phyloP scores from a whole-genome alignment of 176 grass and related monocot species.

The Carex kokanica region DNA sequence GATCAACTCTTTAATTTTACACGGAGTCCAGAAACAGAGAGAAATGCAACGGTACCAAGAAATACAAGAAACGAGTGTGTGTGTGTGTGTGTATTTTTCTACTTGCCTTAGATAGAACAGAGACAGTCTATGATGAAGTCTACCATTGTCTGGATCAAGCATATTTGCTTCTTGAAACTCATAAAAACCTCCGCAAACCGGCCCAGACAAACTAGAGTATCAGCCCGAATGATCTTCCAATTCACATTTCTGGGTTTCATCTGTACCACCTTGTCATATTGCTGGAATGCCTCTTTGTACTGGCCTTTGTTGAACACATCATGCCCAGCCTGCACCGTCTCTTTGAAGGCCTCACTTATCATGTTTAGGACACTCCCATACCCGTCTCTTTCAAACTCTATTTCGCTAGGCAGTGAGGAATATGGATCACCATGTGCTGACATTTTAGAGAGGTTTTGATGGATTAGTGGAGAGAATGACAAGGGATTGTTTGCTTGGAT shows the following conservation, averaged over 20 bases:
- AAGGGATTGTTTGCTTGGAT: no score
- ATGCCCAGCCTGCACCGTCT: slow-evolving; percentile 44
- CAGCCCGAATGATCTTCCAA: slow-evolving; percentile 54
- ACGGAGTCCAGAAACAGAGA: neutral
- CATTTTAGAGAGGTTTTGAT: no score
- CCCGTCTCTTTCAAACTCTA: slow-evolving; percentile 25
- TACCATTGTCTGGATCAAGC: slow-evolving; percentile 49
- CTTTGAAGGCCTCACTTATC: slow-evolving; percentile 25
- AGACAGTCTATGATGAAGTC: slow-evolving; percentile 46
- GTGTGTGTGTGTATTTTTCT: no score
- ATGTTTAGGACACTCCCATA: slow-evolving; percentile 61
- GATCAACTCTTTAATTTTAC: neutral
- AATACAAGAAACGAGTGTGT: neutral
- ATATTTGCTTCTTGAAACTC: slow-evolving; percentile 59
- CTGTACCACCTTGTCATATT: slow-evolving; percentile 49
- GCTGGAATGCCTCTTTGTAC: slow-evolving; percentile 44
- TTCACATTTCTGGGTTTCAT: slow-evolving; percentile 52
- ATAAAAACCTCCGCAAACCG: slow-evolving; percentile 35
- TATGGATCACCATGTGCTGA: no score
- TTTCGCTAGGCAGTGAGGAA: no score
- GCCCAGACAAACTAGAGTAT: slow-evolving; percentile 47
- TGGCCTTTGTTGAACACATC: slow-evolving; percentile 57
- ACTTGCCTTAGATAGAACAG: slow-evolving; percentile 50
- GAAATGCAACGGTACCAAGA: neutral
- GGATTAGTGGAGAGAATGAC: no score